Evolutionary conservation across 2,329 filamentous ascomycete genomes (phyloP).

Genomic region (Colletotrichum lentis): DNA sequence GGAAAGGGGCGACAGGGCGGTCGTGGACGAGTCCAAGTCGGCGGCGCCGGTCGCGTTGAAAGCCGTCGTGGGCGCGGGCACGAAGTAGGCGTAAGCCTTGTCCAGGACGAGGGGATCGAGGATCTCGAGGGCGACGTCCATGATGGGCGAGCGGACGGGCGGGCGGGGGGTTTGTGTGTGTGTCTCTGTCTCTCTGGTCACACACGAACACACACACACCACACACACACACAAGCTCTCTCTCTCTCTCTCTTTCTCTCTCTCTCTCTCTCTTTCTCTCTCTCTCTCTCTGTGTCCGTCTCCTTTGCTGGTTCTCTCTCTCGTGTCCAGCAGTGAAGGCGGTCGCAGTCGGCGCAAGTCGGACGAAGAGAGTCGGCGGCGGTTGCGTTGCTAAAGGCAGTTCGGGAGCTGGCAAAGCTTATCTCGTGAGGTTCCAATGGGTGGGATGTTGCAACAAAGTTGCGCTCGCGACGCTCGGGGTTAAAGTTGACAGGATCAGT

Average conservation of each 20-base stretch:
- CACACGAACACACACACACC: too few relatives aligned
- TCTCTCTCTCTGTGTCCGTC: too few relatives aligned
- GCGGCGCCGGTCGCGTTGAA: conserved; percentile 35
- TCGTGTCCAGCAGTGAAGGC: not conserved
- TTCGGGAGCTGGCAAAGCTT: not conserved
- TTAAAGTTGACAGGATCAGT: not conserved
- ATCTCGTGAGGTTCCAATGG: not conserved
- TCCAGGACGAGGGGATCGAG: conserved; percentile 54
- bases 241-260: too few relatives aligned
- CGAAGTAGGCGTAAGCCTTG: conserved; percentile 51
- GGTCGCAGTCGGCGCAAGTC: not conserved
- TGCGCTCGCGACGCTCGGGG: conserved; percentile 5
- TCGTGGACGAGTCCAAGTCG: conserved; percentile 9
- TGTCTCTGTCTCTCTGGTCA: not conserved
- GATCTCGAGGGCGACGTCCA: conserved; percentile 53
- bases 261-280: too few relatives aligned
- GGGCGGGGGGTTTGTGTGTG: conserved; percentile 8
- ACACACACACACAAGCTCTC: not conserved
- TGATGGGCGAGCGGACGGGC: conserved; percentile 39
- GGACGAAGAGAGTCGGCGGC: not conserved
- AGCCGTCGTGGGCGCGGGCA: conserved; percentile 42
- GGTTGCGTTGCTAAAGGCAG: not conserved
- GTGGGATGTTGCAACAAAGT: conserved; percentile 7
- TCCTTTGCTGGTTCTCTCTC: not conserved
- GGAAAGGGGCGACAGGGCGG: conserved; percentile 9